Evolutionary conservation across 2,329 filamentous ascomycete species (phyloP).

Genomic region (Fusarium dlaminii): DNA sequence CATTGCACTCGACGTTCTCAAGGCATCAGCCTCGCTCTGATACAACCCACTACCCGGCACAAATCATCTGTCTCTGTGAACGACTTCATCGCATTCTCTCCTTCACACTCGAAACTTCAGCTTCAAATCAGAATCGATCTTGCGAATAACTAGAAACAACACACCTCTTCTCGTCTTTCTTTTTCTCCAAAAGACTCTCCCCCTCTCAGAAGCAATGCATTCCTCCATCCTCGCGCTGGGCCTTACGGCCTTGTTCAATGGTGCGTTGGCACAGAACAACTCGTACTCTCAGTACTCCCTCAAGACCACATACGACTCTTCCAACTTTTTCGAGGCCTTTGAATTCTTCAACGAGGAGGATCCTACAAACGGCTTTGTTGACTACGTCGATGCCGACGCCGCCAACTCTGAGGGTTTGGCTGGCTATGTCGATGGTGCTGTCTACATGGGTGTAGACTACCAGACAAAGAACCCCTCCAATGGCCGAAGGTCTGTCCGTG

Average conservation of each 20-base stretch:
- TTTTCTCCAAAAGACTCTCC: neutral
- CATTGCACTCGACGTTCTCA: neutral
- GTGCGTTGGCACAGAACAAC: slow-evolving; percentile 34
- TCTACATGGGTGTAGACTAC: slow-evolving; percentile 77
- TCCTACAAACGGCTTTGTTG: slow-evolving; percentile 79
- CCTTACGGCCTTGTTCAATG: slow-evolving; percentile 45
- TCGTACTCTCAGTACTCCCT: slow-evolving; percentile 54
- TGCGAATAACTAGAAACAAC: neutral
- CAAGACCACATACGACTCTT: slow-evolving; percentile 57
- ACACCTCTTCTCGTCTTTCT: neutral
- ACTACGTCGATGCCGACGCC: slow-evolving; percentile 68
- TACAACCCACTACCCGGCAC: neutral
- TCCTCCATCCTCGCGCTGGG: slow-evolving; percentile 39
- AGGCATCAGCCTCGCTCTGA: neutral
- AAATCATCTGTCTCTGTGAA: slow-evolving; percentile 6
- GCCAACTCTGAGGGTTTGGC: slow-evolving; percentile 69
- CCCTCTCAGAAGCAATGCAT: slow-evolving; percentile 36
- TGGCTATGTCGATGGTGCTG: slow-evolving; percentile 60
- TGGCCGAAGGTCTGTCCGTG: slow-evolving; percentile 76
- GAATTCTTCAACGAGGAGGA: slow-evolving; percentile 67
- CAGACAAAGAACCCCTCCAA: slow-evolving; percentile 61
- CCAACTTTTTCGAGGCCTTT: slow-evolving; percentile 66
- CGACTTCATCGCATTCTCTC: slow-evolving; percentile 2
- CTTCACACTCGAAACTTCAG: slow-evolving; percentile 3
- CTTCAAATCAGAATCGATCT: slow-evolving; percentile 6